Conservation (phyloP, 2,329 filamentous ascomycete genomes). For the Calonectria crousiana region DNA sequence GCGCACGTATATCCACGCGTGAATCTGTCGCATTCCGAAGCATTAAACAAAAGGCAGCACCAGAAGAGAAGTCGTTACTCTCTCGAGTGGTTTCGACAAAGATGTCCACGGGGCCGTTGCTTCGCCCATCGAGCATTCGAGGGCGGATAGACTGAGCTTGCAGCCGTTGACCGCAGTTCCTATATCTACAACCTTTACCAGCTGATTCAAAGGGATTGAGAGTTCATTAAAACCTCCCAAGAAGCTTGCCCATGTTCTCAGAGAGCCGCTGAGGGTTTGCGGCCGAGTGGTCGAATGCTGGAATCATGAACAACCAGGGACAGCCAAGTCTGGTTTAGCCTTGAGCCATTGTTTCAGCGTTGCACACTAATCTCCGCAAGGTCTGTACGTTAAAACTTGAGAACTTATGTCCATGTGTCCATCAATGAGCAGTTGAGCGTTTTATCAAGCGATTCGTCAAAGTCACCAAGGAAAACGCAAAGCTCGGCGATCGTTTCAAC, state of each 20-base stretch:
- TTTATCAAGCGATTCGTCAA: slow-evolving; percentile 62
- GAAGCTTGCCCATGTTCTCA: slow-evolving; percentile 75
- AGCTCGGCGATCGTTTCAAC: slow-evolving; percentile 72
- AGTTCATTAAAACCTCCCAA: slow-evolving; percentile 63
- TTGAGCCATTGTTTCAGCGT: neutral
- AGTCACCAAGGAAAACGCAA: slow-evolving; percentile 60
- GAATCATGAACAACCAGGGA: slow-evolving; percentile 64
- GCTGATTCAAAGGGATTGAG: slow-evolving; percentile 39
- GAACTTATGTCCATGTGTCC: slow-evolving; percentile 67
- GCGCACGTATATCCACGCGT: neutral
- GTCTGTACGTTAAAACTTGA: slow-evolving; percentile 67
- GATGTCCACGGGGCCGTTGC: slow-evolving; percentile 39
- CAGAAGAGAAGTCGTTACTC: slow-evolving; percentile 37
- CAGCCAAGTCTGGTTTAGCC: slow-evolving; percentile 60
- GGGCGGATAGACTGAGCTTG: slow-evolving; percentile 40
- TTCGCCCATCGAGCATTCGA: slow-evolving; percentile 41
- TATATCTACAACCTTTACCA: slow-evolving; percentile 40
- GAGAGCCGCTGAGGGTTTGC: slow-evolving; percentile 76
- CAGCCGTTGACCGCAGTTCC: slow-evolving; percentile 35
- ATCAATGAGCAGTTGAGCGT: slow-evolving; percentile 71
- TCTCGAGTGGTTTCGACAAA: slow-evolving; percentile 35
- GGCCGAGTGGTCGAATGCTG: slow-evolving; percentile 61
- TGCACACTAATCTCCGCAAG: slow-evolving; percentile 44
- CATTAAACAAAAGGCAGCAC: slow-evolving; percentile 19
- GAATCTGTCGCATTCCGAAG: neutral